Evolutionary conservation across 2,329 filamentous ascomycete genomes (phyloP), one percentile per base, ranked within the genome.

Genomic region (Keithomyces neogunnii): DNA sequence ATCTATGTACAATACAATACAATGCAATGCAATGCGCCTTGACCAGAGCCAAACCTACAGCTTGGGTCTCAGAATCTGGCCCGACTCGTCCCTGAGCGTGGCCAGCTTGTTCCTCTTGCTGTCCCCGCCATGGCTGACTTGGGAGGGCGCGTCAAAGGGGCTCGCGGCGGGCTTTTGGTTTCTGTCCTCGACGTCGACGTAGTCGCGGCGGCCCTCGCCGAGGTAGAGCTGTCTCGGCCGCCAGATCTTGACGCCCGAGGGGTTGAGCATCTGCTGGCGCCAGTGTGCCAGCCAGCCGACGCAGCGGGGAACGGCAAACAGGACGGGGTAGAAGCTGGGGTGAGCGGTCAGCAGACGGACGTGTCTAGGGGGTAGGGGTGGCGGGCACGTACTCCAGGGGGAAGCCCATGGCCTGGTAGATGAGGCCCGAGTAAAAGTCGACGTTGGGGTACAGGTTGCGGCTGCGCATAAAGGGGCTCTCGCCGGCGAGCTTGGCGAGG

Each of bases 361-460:
- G 19, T 19, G 19, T 19, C 19, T 19, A 19, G 19, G 19, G 19
- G 19, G 19, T 19, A 19, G 19, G 19, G 19, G 19, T 19, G 19
- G 19, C 19, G 19, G 19, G 28, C 9, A 61, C 62, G 35, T 54
- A 64, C 62, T 77, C 74, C 0, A 77, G 67, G 31, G 74, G 74
- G 63, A 77, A 77, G 9, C 74, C 74, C 70, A 77, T 74, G 32
- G 74, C 73, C 54, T 76, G 74, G 60, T 77, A 77, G 56, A 77
- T 76, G 31, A 77, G 60, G 1, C 74, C 74, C 3, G 71, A 74
- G 67, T 76, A 77, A 59, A 76, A 77, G 60, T 77, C 74, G 3
- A 77, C 74, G 52, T 76, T 77, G 39, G 74, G 74, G 56, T 76
- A 77, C 38, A 77, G 57, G 55, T 74, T 75, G 29, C 72, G 63